These are phyloP conservation scores for Quercus wislizeni DNA, from an alignment of 306 rosid species.

Conservation along the genomic window DNA sequence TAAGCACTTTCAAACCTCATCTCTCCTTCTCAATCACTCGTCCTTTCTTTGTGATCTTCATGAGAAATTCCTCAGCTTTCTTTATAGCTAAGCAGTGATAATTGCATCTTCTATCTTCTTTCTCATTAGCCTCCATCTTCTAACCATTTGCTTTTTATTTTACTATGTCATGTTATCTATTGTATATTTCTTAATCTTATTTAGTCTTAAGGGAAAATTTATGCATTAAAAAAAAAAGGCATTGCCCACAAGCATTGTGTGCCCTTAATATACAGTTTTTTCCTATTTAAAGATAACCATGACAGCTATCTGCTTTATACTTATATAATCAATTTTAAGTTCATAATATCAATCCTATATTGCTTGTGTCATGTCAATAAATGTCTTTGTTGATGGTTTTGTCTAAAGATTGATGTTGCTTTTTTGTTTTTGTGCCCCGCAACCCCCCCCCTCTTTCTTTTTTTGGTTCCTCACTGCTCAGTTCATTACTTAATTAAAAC, in stretches of 20 bases:
- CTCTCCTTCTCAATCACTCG: not conserved
- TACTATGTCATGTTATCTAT: not conserved
- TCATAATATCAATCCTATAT: not conserved
- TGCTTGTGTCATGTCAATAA: not conserved
- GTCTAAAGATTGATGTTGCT: not conserved
- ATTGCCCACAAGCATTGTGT: not conserved
- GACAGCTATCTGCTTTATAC: not conserved
- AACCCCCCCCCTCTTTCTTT: not conserved
- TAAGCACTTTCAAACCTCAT: not conserved
- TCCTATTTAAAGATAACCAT: not conserved
- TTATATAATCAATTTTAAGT: not conserved
- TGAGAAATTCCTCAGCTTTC: not conserved
- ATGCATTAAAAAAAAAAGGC: not conserved
- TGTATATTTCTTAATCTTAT: not conserved
- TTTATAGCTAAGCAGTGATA: not conserved
- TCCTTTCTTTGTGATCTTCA: not conserved
- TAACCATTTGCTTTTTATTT: not conserved
- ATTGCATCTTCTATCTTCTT: conserved; percentile 1
- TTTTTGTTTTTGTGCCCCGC: not conserved
- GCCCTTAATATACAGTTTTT: not conserved
- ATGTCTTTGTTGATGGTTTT: not conserved
- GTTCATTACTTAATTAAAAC: not conserved
- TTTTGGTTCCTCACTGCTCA: not conserved
- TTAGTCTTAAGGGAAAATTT: not conserved
- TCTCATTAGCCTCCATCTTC: not conserved